These are phyloP conservation scores for Termitomyces sp. DNA, from an alignment of 768 basidiomycete genomes.

Conservation along the genomic window DNA sequence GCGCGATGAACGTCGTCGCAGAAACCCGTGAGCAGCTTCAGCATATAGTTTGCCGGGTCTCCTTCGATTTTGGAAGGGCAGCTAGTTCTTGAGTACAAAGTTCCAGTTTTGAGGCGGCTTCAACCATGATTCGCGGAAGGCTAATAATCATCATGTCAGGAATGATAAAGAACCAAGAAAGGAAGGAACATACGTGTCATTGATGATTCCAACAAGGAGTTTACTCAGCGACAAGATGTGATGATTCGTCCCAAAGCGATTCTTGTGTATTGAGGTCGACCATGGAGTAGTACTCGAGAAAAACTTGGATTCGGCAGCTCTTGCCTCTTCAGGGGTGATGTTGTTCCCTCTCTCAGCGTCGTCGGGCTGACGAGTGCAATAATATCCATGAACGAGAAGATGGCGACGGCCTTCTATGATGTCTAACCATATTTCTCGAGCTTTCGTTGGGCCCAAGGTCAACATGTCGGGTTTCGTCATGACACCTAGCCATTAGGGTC, in stretches of 20 bases:
- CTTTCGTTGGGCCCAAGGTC: conserved; percentile 28
- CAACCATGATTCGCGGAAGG: conserved; percentile 25
- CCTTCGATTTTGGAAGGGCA: conserved; percentile 24
- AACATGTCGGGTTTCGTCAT: conserved; percentile 55
- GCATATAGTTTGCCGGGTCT: conserved; percentile 34
- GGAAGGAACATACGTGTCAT: conserved; percentile 18
- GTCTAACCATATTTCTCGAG: conserved; percentile 38
- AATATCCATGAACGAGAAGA: conserved; percentile 37
- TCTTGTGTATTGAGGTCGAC: conserved; percentile 19
- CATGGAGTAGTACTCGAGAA: conserved; percentile 34
- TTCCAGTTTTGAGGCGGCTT: conserved; percentile 22
- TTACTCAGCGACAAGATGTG: conserved; percentile 31
- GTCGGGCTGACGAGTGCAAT: conserved; percentile 39
- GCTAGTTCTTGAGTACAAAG: conserved; percentile 22
- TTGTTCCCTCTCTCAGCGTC: conserved; percentile 29
- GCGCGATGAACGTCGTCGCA: conserved; percentile 23
- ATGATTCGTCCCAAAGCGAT: conserved; percentile 33
- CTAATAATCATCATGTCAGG: conserved; percentile 11
- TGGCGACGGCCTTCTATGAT: conserved; percentile 38
- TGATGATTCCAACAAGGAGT: conserved; percentile 33
- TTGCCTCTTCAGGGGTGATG: conserved; percentile 27
- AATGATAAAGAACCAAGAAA: not conserved
- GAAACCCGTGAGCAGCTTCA: conserved; percentile 31
- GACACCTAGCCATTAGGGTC: conserved; percentile 33
- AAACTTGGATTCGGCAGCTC: conserved; percentile 31